A percentile compares a stretch with the other conserved stretches of the same genome.
phyloP scores from a whole-genome alignment of 2,329 filamentous ascomycete genomes.

The Rhynchosporium graminicola region DNA sequence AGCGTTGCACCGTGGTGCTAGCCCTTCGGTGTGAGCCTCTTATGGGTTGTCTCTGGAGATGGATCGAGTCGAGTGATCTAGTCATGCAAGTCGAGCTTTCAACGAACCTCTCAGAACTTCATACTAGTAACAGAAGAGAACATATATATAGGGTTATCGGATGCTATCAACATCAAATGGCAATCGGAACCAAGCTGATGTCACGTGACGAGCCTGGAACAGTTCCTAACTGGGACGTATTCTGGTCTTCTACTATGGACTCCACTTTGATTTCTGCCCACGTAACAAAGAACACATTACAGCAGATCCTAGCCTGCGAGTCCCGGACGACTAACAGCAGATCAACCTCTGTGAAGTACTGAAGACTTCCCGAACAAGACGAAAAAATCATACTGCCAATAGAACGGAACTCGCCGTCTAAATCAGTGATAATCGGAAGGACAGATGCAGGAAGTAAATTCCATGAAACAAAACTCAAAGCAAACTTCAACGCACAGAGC shows the following conservation, averaged over 20 bases:
- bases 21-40: no score
- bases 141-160: no score
- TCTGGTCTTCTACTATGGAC: background rate
- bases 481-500: background rate
- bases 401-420: background rate
- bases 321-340: background rate
- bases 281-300: background rate
- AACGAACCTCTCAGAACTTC: no score
- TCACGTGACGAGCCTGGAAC: no score
- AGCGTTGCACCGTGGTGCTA: no score
- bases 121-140: no score
- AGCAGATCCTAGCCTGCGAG: background rate
- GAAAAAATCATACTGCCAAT: background rate
- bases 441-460: background rate
- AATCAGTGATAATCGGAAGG: background rate
- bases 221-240: background rate
- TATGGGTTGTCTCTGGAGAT: no score
- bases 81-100: no score
- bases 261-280: background rate
- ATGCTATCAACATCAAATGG: no score
- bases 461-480: background rate
- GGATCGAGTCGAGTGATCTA: no score
- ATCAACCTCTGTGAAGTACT: constrained; percentile 6
- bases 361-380: background rate
- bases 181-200: no score